Evolutionary conservation across 2,329 filamentous ascomycete species (phyloP).

Genomic region (Colletotrichum sp.): DNA sequence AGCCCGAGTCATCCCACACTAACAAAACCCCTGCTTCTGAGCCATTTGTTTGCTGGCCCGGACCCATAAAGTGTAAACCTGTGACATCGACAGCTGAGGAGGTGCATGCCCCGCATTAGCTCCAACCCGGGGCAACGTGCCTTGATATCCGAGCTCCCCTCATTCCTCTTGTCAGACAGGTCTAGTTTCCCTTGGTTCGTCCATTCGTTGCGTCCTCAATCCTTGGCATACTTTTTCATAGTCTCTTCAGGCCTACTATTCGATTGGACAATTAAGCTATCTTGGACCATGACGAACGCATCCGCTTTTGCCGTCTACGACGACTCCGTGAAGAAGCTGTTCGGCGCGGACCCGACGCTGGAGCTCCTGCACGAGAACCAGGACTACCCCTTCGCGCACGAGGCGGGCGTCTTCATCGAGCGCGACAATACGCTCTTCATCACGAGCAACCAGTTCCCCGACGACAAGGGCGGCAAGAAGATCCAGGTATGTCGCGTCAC

Average conservation of each 20-base stretch:
- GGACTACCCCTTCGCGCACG: conserved; percentile 52
- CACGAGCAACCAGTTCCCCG: conserved; percentile 37
- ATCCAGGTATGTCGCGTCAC: conserved; percentile 34
- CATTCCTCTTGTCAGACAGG: background rate
- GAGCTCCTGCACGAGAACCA: conserved; percentile 41
- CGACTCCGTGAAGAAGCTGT: conserved; percentile 25
- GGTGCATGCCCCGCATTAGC: background rate
- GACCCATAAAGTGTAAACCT: background rate
- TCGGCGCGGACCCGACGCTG: conserved; percentile 38
- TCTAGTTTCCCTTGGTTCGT: background rate
- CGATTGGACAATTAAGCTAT: background rate
- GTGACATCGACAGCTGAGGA: background rate
- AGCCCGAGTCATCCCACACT: background rate
- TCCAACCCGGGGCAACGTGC: background rate
- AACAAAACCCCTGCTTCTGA: background rate
- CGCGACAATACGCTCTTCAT: conserved; percentile 33
- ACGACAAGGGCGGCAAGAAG: conserved; percentile 22
- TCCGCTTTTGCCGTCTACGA: conserved; percentile 10
- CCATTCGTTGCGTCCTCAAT: background rate
- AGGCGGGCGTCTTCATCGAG: conserved; percentile 43
- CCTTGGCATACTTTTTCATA: background rate
- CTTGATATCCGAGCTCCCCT: background rate
- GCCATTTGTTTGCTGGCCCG: background rate
- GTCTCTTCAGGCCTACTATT: background rate
- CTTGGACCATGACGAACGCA: background rate